Evolutionary conservation across 2,329 filamentous ascomycete species (phyloP).

Genomic region (Didymella glomerata): DNA sequence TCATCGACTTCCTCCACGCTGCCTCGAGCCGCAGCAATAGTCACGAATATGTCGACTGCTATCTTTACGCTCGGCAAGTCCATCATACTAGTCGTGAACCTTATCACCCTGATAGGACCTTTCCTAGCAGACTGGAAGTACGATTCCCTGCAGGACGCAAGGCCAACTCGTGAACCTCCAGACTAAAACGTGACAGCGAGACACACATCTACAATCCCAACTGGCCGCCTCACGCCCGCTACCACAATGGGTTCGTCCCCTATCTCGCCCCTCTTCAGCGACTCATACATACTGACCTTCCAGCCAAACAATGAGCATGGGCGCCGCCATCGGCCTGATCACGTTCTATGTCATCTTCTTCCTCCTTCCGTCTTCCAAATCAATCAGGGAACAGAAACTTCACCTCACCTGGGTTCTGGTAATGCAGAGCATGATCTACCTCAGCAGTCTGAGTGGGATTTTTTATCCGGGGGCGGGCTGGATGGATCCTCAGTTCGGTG

Average conservation of each 20-base stretch:
- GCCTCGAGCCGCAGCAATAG: not conserved
- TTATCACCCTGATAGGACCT: conserved; percentile 11
- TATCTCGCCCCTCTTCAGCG: not conserved
- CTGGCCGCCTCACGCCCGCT: conserved; percentile 62
- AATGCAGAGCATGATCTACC: conserved; percentile 56
- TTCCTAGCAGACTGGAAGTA: conserved; percentile 47
- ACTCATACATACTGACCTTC: not conserved
- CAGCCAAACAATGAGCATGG: conserved; percentile 61
- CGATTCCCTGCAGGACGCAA: not conserved
- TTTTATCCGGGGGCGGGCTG: conserved; percentile 58
- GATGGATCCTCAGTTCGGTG: conserved; percentile 58
- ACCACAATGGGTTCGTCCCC: conserved; percentile 53
- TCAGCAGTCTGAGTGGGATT: conserved; percentile 55
- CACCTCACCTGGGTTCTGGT: conserved; percentile 34
- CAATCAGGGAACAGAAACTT: not conserved
- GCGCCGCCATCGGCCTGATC: conserved; percentile 50
- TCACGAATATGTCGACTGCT: not conserved
- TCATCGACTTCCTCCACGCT: not conserved
- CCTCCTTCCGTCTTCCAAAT: not conserved
- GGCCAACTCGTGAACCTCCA: not conserved
- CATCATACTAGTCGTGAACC: conserved; percentile 2
- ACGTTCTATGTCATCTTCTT: conserved; percentile 1
- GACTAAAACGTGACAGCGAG: conserved; percentile 29
- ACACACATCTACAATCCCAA: conserved; percentile 59
- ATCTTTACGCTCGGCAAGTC: conserved; percentile 2